Evolutionary conservation across 1,284 basidiomycete species (phyloP).

Genomic region (Hymenochaete sp.): DNA sequence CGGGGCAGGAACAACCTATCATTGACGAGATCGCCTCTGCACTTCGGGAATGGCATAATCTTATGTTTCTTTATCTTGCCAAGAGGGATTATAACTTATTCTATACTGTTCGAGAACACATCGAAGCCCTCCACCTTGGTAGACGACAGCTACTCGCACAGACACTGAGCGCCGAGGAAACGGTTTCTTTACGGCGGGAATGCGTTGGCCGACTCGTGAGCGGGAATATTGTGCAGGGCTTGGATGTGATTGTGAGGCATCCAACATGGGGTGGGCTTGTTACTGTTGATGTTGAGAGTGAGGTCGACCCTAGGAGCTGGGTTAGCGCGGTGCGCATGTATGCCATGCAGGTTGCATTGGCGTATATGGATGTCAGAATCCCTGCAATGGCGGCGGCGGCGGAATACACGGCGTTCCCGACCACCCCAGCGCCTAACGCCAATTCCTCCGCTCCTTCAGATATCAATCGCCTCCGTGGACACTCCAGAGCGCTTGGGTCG

Average conservation of each 20-base stretch:
- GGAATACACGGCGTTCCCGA: slow-evolving; percentile 17
- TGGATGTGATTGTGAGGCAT: slow-evolving; percentile 94
- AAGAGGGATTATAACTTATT: slow-evolving; percentile 87
- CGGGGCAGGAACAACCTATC: slow-evolving; percentile 78
- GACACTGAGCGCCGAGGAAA: slow-evolving; percentile 84
- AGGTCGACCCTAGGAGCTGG: slow-evolving; percentile 69
- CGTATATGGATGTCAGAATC: slow-evolving; percentile 60
- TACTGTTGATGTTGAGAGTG: slow-evolving; percentile 74
- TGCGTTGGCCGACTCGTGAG: slow-evolving; percentile 84
- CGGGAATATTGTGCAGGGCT: slow-evolving; percentile 85
- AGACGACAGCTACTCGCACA: slow-evolving; percentile 85
- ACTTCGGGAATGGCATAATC: slow-evolving; percentile 87
- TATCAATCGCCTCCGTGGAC: slow-evolving; percentile 35
- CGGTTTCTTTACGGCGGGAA: slow-evolving; percentile 71
- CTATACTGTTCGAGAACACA: slow-evolving; percentile 78
- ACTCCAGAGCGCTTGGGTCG: slow-evolving; percentile 42
- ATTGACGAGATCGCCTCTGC: slow-evolving; percentile 97
- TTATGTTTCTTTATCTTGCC: slow-evolving; percentile 88
- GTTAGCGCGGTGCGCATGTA: slow-evolving; percentile 84
- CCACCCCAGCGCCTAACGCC: slow-evolving; percentile 49
- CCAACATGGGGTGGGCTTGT: slow-evolving; percentile 85
- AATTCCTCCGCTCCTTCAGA: slow-evolving; percentile 66
- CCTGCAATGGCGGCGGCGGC: slow-evolving; percentile 17
- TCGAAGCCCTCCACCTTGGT: slow-evolving; percentile 86
- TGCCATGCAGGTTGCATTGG: slow-evolving; percentile 75